These are phyloP conservation scores for Bonia amplexicaulis DNA, from an alignment of 176 grass and related monocot species.

Conservation along the genomic window DNA sequence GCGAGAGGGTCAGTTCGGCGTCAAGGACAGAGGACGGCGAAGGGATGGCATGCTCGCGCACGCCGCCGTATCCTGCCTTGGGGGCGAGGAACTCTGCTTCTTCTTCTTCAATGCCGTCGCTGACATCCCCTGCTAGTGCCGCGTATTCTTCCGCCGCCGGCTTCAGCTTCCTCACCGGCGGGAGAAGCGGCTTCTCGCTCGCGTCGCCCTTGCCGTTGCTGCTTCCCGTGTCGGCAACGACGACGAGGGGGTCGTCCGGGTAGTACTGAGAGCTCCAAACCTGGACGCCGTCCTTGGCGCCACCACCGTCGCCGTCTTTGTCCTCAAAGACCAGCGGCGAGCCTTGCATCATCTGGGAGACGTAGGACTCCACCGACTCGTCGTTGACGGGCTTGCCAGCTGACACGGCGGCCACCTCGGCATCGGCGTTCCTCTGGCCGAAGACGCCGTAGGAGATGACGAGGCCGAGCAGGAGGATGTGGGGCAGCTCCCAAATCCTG, in stretches of 20 bases:
- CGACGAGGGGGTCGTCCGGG: slow-evolving; percentile 41
- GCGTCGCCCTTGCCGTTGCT: background rate
- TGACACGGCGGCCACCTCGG: slow-evolving; percentile 4
- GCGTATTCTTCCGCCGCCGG: background rate
- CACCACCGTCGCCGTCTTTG: background rate
- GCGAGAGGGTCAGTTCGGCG: slow-evolving; percentile 32
- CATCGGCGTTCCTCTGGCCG: slow-evolving; percentile 52
- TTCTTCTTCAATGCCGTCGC: background rate
- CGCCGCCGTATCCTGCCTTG: slow-evolving; percentile 7
- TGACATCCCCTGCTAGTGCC: background rate
- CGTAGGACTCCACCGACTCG: slow-evolving; percentile 40
- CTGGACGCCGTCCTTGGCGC: slow-evolving; percentile 16
- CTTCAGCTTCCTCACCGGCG: slow-evolving; percentile 62
- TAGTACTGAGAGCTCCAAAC: slow-evolving; percentile 60
- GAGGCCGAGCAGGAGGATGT: slow-evolving; percentile 74
- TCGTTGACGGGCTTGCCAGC: slow-evolving; percentile 3
- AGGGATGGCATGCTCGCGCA: slow-evolving; percentile 26
- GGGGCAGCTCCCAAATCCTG: slow-evolving; percentile 68
- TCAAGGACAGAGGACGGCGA: slow-evolving; percentile 53
- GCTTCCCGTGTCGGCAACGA: slow-evolving; percentile 18
- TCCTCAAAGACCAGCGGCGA: slow-evolving; percentile 41
- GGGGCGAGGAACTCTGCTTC: slow-evolving; percentile 11
- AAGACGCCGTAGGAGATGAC: slow-evolving; percentile 74
- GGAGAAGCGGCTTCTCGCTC: slow-evolving; percentile 33
- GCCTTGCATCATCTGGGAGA: slow-evolving; percentile 55